Conservation (phyloP, 1,284 basidiomycete species). For the Melampsora larici-populina region DNA sequence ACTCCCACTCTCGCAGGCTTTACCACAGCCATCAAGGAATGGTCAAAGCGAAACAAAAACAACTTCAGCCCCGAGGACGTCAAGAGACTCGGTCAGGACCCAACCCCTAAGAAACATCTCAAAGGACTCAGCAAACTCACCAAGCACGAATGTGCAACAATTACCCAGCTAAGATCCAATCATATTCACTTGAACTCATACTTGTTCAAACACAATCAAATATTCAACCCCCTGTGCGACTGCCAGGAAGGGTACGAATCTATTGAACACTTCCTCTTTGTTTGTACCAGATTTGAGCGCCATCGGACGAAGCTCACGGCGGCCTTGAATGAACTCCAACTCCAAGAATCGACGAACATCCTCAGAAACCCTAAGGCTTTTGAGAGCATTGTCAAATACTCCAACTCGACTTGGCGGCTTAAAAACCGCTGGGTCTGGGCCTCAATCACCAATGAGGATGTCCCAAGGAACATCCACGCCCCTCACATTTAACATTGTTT, state of each 20-base stretch:
- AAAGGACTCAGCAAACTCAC: not conserved
- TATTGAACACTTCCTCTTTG: not conserved
- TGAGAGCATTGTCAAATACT: too few relatives aligned
- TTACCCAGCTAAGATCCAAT: too few relatives aligned
- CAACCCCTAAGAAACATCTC: not conserved
- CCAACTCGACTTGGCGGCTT: too few relatives aligned
- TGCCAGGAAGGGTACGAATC: not conserved
- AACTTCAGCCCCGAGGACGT: not conserved
- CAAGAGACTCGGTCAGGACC: not conserved
- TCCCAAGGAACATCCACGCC: too few relatives aligned
- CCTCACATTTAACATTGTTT: too few relatives aligned
- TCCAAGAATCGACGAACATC: not conserved
- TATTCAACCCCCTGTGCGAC: not conserved
- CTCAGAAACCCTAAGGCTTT: too few relatives aligned
- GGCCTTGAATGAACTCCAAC: not conserved
- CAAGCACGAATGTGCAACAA: not conserved
- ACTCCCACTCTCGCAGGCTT: not conserved
- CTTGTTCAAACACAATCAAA: not conserved
- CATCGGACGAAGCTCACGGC: not conserved
- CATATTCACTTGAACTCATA: not conserved
- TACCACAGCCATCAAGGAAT: not conserved
- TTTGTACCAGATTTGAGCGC: not conserved
- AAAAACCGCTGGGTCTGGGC: too few relatives aligned
- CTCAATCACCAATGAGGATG: too few relatives aligned
- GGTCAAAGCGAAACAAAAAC: not conserved